Evolutionary conservation across 2,329 filamentous ascomycete species (phyloP).

Genomic region (Pseudogymnoascus verrucosus): DNA sequence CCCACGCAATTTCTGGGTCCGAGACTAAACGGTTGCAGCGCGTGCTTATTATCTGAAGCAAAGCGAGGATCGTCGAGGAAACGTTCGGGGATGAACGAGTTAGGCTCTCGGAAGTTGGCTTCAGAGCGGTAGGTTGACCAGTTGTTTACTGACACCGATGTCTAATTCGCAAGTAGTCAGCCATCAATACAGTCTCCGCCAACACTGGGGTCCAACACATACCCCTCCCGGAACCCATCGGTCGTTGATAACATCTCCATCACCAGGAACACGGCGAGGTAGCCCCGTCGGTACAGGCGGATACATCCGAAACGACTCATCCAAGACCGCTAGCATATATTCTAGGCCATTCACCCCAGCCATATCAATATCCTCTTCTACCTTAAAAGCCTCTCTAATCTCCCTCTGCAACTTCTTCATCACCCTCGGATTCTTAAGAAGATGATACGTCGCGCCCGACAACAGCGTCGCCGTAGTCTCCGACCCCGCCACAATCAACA

Average conservation of each 20-base stretch:
- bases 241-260: constrained; percentile 15
- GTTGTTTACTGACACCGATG: constrained; percentile 18
- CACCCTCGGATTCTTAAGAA: constrained; percentile 26
- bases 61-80: constrained; percentile 24
- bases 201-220: neutral
- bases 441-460: constrained; percentile 14
- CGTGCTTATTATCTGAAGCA: constrained; percentile 12
- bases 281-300: constrained; percentile 20
- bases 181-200: neutral
- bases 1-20: constrained; percentile 17
- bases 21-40: constrained; percentile 13
- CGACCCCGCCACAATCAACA: constrained; percentile 15
- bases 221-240: constrained; percentile 15
- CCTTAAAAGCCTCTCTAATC: constrained; percentile 31
- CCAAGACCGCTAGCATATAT: constrained; percentile 35
- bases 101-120: constrained; percentile 15
- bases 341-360: constrained; percentile 23
- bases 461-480: constrained; percentile 18
- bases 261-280: constrained; percentile 12
- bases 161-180: constrained; percentile 5
- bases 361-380: constrained; percentile 33
- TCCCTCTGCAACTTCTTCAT: constrained; percentile 31
- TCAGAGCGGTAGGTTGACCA: constrained; percentile 24
- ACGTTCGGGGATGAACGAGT: constrained; percentile 21
- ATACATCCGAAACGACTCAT: constrained; percentile 37